Base-by-base conservation (phyloP, 1,284 basidiomycete genomes). In the Ustilago shanxiensis region DNA sequence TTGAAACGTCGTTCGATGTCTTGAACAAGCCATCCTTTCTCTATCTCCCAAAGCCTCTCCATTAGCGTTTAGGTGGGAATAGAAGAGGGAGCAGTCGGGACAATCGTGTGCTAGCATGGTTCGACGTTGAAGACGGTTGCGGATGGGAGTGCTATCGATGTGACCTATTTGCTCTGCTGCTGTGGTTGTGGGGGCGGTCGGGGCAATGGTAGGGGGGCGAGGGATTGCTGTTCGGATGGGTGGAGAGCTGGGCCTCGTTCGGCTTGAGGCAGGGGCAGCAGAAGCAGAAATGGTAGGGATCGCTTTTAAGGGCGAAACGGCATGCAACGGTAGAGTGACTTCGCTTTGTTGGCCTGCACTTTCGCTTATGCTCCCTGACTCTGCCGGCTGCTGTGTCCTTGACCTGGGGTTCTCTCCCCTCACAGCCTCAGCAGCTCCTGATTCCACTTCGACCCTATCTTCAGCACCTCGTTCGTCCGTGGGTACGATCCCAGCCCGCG, bases 21-120 rank as follows among this genome's bases (percentile, higher is more conserved):
- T 41, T 11, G 68, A 71, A 24, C 68, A 76, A 1, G 73, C 68
- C 13, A 37, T 51, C 4, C 65, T 20, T 26, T 71, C 69, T 5
- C 49, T 11, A 24, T 65, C 47, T 2, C 71, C 70, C n/a, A 50
- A 18, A 0, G 49, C 28, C 4, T n/a, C 31, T 13, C 18, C 16
- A 22, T 24, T 5, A 4, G 2, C 31, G 31, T 53, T 31, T 33
- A 54, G 41, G 18, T 76, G 68, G 14, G 57, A 26, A 37, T 76
- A 76, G 73, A 76, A 76, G 20, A 60, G 49, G 18, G 47, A 35
- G 41, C 73, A 76, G 39, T 76, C 73, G 35, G 73, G 73, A 24
- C 73, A 76, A 50, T 64, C 60, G 35, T 59, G 53, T 16, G 68
- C 60, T 47, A 58, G 45, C 22, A 76, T 53, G 6, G 60, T 55